Evolutionary conservation across 2,329 filamentous ascomycete genomes (phyloP), one percentile per base, ranked within the genome.

Genomic region (Bretziella fagacearum): DNA sequence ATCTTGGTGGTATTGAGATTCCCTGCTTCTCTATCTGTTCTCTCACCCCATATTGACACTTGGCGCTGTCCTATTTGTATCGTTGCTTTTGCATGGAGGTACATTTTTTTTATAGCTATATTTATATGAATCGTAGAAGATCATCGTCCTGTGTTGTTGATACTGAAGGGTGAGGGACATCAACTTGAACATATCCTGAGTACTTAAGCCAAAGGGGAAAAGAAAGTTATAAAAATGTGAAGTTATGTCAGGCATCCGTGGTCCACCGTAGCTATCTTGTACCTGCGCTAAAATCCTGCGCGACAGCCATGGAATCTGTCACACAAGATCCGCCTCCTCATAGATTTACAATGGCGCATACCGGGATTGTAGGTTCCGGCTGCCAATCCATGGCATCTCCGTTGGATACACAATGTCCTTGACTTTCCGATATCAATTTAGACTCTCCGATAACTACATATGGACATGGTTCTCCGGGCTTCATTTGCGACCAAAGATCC

Each of bases 351-450:
- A 48, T 50, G 18, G 50, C 44, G 6, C 39, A 52, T 37, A 54
- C 52, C 43, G 52, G 36, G 13, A 52, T 49, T 47, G 50, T 50
- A 11, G 52, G 51, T 39, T 56, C 55, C 2, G 53, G 55, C 43
- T 56, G 54, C 48, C 56, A 57, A 27, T 56, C 55, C 56, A 57
- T 57, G 11, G 53, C 51, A 26, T 56, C 56, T 20, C 17, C 35
- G 6, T 10, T 20, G 20, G 35, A 20, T 2, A 17, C 20, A 20
- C n/a, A 18, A 39, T 20, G 23, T 22, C 18, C n/a, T n/a, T n/a
- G n/a, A 39, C 5, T 33, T 33, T 6, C 35, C 35, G 23, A n/a
- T 39, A 10, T 22, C 17, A 17, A 22, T 8, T 8, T 22, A n/a
- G n/a, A n/a, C n/a, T n/a, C n/a, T n/a, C n/a, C n/a, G n/a, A n/a